phyloP scores from a whole-genome alignment of 495 filamentous ascomycete genomes.

The Pyrenopolyporus hunteri region DNA sequence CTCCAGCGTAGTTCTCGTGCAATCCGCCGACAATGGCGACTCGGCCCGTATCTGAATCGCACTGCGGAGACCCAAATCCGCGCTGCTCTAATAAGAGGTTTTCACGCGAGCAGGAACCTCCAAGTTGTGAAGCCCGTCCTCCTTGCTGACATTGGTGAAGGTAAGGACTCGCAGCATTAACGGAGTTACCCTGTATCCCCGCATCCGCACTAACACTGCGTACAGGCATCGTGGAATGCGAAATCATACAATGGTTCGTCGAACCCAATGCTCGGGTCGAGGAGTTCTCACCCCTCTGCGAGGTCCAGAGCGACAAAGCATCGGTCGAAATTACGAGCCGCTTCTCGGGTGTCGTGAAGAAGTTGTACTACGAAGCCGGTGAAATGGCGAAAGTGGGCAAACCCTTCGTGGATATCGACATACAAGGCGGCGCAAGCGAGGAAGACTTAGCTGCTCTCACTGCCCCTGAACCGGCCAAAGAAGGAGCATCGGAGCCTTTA shows the following conservation, averaged over 20 bases:
- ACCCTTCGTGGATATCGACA: conserved; percentile 81
- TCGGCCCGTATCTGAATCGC: conserved; percentile 44
- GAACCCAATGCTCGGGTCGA: conserved; percentile 94
- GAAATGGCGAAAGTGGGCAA: conserved; percentile 95
- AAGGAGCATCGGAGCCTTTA: conserved; percentile 26
- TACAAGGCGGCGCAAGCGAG: conserved; percentile 58
- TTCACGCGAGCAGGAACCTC: conserved; percentile 65
- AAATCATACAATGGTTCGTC: conserved; percentile 99
- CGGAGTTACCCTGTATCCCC: neutral
- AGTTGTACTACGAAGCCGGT: conserved; percentile 91
- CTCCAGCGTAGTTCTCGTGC: conserved; percentile 51
- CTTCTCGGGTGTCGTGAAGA: conserved; percentile 95
- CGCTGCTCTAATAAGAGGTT: conserved; percentile 52
- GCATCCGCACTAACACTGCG: conserved; percentile 4
- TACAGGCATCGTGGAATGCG: conserved; percentile 92
- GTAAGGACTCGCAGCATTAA: conserved; percentile 51
- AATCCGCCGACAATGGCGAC: conserved; percentile 49
- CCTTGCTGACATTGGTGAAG: conserved; percentile 96
- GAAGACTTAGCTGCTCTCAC: conserved; percentile 54
- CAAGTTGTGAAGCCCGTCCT: conserved; percentile 82
- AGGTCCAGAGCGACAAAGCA: conserved; percentile 98
- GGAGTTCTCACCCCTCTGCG: conserved; percentile 96
- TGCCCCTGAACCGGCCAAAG: conserved; percentile 39
- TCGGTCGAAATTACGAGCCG: conserved; percentile 98
- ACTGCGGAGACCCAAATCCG: conserved; percentile 38